These are phyloP conservation scores for Cryptomeria japonica DNA, from an alignment of 75 land plant genomes.

Conservation along the genomic window DNA sequence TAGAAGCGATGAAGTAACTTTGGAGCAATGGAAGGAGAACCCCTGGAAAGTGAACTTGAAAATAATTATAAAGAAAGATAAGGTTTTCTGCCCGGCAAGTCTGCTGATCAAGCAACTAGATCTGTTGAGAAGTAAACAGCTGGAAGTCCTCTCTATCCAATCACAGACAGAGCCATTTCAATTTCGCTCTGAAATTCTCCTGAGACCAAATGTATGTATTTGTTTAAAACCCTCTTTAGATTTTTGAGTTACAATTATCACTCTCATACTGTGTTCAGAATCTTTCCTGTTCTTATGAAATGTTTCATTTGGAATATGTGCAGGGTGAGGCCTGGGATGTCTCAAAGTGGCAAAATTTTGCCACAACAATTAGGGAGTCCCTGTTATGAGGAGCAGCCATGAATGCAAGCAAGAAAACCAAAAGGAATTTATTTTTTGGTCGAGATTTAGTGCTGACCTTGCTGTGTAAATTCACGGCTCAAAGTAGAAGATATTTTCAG, in stretches of 20 bases:
- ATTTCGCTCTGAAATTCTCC: neutral
- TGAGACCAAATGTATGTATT: neutral
- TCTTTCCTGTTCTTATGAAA: too few species aligned
- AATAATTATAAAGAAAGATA: neutral
- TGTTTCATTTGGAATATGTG: neutral
- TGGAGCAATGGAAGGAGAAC: neutral
- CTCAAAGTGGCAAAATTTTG: slow-evolving; percentile 1
- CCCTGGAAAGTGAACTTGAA: neutral
- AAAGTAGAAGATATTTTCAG: too few species aligned
- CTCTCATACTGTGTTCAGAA: too few species aligned
- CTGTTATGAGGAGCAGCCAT: too few species aligned
- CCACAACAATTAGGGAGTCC: neutral
- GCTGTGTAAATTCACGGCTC: too few species aligned
- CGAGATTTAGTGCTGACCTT: too few species aligned
- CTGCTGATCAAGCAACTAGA: neutral
- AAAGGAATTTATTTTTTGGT: too few species aligned
- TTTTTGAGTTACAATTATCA: too few species aligned
- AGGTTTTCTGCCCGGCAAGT: neutral
- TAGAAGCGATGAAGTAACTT: neutral
- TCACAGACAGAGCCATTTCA: neutral
- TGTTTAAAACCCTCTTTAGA: too few species aligned
- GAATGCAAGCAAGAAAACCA: too few species aligned
- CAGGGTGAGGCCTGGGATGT: neutral
- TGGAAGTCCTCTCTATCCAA: neutral
- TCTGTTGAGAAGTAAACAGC: neutral